These are phyloP conservation scores for Chamaecyparis obtusa DNA, from an alignment of 75 land plant genomes.

Conservation along the genomic window DNA sequence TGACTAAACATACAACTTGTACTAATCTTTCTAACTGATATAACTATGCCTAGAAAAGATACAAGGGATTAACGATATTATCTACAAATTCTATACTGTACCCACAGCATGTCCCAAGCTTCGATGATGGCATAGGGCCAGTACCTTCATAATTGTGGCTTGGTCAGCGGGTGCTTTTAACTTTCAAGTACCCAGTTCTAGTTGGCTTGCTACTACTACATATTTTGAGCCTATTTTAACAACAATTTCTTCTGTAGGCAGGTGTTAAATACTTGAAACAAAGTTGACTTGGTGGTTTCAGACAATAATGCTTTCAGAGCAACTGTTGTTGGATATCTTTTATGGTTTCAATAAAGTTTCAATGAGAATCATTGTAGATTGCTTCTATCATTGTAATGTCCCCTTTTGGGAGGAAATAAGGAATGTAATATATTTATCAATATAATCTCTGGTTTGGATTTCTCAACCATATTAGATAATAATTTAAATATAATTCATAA, in stretches of 20 bases:
- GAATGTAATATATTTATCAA: no score
- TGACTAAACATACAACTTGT: no score
- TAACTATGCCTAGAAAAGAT: no score
- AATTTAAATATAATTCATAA: no score
- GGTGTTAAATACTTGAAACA: background rate
- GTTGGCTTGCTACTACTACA: background rate
- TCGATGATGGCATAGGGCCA: background rate
- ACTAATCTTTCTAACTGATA: background rate
- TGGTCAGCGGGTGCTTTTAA: background rate
- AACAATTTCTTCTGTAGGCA: background rate
- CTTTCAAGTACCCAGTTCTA: background rate
- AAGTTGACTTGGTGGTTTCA: background rate
- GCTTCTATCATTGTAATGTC: background rate
- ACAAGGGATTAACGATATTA: no score
- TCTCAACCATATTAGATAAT: no score
- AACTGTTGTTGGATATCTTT: background rate
- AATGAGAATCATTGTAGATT: background rate
- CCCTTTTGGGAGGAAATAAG: no score
- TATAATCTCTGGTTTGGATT: no score
- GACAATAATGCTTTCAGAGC: background rate
- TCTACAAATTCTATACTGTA: no score
- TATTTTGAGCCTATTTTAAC: background rate
- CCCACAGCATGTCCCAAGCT: background rate
- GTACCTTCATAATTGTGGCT: background rate
- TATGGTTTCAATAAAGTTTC: background rate